Percentiles rank a stretch among this genome's conserved stretches.
phyloP scores from a whole-genome alignment of 106 monocot species.

The Platanthera guangdongensis region DNA sequence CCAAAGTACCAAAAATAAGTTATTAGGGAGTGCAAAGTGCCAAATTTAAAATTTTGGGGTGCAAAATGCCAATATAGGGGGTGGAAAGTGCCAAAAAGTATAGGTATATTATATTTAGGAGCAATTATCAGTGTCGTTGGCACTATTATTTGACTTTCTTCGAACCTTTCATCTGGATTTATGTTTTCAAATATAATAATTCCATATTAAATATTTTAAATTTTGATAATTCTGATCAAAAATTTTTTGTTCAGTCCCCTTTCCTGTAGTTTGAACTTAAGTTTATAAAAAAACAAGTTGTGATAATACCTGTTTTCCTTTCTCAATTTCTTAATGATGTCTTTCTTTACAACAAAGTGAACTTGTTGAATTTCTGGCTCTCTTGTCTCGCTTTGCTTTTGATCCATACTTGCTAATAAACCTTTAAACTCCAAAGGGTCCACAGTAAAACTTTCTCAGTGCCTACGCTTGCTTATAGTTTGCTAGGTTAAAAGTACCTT shows the following conservation, averaged over 20 bases:
- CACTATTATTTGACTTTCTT: background rate
- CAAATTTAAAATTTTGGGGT: too few relatives aligned
- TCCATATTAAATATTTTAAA: background rate
- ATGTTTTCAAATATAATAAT: background rate
- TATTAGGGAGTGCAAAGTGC: too few relatives aligned
- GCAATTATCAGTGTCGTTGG: background rate
- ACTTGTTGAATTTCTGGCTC: background rate
- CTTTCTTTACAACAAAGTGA: background rate
- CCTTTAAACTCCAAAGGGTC: too few relatives aligned
- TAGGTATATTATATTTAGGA: background rate
- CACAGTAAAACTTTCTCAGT: too few relatives aligned
- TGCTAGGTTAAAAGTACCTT: too few relatives aligned
- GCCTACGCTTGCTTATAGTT: too few relatives aligned
- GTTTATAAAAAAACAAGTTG: background rate
- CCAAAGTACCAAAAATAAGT: too few relatives aligned
- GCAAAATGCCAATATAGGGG: too few relatives aligned
- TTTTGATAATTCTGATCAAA: background rate
- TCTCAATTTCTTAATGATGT: background rate
- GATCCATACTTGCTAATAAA: too few relatives aligned
- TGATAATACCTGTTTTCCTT: background rate
- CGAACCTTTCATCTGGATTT: background rate
- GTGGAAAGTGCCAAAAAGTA: too few relatives aligned
- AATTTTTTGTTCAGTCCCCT: background rate
- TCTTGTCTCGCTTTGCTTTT: background rate
- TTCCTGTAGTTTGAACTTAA: background rate